Evolutionary conservation across 2,329 filamentous ascomycete genomes (phyloP).

Genomic region (Amauroascus verrucosus): DNA sequence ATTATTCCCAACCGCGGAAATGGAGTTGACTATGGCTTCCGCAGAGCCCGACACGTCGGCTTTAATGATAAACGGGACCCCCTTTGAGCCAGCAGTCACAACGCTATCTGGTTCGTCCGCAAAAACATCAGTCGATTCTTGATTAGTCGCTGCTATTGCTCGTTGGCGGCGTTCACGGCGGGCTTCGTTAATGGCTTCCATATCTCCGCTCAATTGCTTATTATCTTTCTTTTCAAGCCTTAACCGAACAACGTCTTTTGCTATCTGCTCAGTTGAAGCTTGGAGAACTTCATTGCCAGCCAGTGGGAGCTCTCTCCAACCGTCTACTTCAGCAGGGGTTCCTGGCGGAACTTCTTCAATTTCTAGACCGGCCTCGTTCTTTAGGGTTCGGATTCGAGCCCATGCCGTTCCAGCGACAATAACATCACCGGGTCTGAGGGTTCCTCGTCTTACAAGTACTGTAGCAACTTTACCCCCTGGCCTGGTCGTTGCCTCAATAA

Average conservation of each 20-base stretch:
- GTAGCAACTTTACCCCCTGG: slow-evolving; percentile 75
- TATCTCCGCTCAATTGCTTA: slow-evolving; percentile 54
- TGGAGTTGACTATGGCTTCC: slow-evolving; percentile 71
- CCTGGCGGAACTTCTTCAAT: slow-evolving; percentile 70
- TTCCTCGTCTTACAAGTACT: slow-evolving; percentile 78
- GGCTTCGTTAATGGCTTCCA: slow-evolving; percentile 65
- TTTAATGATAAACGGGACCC: slow-evolving; percentile 76
- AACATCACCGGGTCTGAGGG: slow-evolving; percentile 65
- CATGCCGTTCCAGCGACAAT: slow-evolving; percentile 83
- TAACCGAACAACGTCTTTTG: slow-evolving; percentile 66
- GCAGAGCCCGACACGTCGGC: slow-evolving; percentile 89
- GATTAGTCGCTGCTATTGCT: slow-evolving; percentile 25
- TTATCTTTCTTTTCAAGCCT: slow-evolving; percentile 62
- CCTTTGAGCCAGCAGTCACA: slow-evolving; percentile 38
- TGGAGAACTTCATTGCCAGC: slow-evolving; percentile 85
- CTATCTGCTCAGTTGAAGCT: slow-evolving; percentile 65
- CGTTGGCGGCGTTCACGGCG: slow-evolving; percentile 49
- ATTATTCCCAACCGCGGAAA: slow-evolving; percentile 70
- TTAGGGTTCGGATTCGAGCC: slow-evolving; percentile 72
- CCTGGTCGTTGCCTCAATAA: slow-evolving; percentile 86
- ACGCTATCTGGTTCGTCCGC: slow-evolving; percentile 20
- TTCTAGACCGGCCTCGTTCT: slow-evolving; percentile 70
- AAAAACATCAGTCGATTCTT: slow-evolving; percentile 33
- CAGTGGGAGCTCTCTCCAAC: slow-evolving; percentile 80
- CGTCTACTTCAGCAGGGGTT: slow-evolving; percentile 81